Percentiles rank a stretch among this genome's conserved stretches.
phyloP scores from a whole-genome alignment of 805 yeast species.

The Metschnikowia shivogae region DNA sequence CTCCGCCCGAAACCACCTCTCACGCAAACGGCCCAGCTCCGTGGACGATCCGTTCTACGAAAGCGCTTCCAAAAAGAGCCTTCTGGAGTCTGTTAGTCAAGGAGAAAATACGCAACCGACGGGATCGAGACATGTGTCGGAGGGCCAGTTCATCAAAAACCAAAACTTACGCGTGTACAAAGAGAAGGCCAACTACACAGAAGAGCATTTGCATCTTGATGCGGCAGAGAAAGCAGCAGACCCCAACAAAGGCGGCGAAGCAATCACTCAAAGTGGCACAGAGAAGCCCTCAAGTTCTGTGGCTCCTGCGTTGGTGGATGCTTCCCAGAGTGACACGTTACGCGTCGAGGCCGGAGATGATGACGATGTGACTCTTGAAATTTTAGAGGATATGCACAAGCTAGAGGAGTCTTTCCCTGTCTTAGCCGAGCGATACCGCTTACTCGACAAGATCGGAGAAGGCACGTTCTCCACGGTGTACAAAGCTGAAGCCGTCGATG shows the following conservation, averaged over 20 bases:
- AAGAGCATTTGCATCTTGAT: not conserved
- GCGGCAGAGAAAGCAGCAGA: slow-evolving; percentile 1
- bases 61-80: slow-evolving; percentile 11
- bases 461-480: slow-evolving; percentile 64
- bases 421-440: slow-evolving; percentile 44
- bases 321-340: not conserved
- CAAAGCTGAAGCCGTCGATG: slow-evolving; percentile 53
- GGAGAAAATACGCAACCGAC: not conserved
- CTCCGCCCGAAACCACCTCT: slow-evolving; percentile 3
- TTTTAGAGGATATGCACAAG: slow-evolving; percentile 53
- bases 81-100: slow-evolving; percentile 1
- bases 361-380: slow-evolving; percentile 49
- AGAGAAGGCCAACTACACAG: slow-evolving; percentile 2
- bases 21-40: slow-evolving; percentile 13
- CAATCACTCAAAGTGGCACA: not conserved
- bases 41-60: slow-evolving; percentile 32
- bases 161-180: slow-evolving; percentile 12
- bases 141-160: slow-evolving; percentile 14
- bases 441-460: slow-evolving; percentile 60
- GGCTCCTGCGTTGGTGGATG: not conserved
- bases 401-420: slow-evolving; percentile 53
- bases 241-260: not conserved
- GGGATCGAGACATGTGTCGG: not conserved
- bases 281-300: not conserved
- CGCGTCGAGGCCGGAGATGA: slow-evolving; percentile 22